Percentiles rank a stretch among this genome's conserved stretches.
Evolutionary conservation across 495 filamentous ascomycete genomes (phyloP).

Genomic region (Neurospora sublineolata): DNA sequence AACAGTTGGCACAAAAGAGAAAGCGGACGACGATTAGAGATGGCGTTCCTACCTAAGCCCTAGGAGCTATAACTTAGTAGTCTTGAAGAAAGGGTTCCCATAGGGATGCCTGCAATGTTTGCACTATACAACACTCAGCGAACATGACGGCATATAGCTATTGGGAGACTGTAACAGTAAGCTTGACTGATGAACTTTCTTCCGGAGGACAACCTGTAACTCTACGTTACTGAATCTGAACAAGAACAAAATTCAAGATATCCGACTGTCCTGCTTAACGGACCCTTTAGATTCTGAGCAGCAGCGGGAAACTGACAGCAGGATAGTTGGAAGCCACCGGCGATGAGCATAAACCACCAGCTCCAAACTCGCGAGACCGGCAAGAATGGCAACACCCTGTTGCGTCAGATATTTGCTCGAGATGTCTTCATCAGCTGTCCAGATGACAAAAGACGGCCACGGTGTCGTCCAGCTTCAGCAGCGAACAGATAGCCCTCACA

Average conservation of each 20-base stretch:
- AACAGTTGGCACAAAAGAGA: background rate
- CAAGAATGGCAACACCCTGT: background rate
- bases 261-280: background rate
- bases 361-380: background rate
- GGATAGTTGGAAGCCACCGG: background rate
- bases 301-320: background rate
- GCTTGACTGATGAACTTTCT: background rate
- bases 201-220: background rate
- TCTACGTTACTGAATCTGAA: background rate
- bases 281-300: background rate
- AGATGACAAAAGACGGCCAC: background rate
- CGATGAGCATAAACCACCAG: background rate
- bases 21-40: background rate
- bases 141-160: background rate
- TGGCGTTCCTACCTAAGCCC: background rate
- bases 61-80: background rate
- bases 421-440: background rate
- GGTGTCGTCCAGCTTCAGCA: background rate
- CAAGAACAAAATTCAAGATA: background rate
- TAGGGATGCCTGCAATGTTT: background rate
- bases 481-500: background rate
- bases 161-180: background rate
- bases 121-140: background rate
- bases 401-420: background rate
- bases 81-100: background rate